A percentile compares a stretch with the other conserved stretches of the same genome.
phyloP scores from a whole-genome alignment of 106 monocot genomes.

The Allium fistulosum region DNA sequence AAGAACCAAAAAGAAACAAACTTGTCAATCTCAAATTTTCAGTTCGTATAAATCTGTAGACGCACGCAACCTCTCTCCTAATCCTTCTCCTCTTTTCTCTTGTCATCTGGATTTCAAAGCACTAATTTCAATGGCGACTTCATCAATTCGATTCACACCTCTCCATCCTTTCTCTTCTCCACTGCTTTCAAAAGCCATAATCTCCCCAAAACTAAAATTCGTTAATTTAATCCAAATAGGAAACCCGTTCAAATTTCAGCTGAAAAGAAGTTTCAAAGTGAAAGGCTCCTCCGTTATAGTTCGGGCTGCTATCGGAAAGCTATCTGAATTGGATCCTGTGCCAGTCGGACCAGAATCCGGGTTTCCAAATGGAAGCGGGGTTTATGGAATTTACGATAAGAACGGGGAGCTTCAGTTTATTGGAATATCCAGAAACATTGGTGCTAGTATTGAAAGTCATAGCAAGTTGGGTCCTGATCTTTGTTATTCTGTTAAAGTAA shows the following conservation, averaged over 20 bases:
- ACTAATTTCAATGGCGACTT: background rate
- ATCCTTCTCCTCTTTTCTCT: background rate
- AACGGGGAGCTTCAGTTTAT: conserved; percentile 84
- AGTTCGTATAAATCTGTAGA: background rate
- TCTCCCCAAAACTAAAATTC: background rate
- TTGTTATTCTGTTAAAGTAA: conserved; percentile 77
- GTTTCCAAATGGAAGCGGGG: conserved; percentile 52
- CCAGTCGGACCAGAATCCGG: conserved; percentile 19
- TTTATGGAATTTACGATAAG: conserved; percentile 80
- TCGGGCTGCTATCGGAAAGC: conserved; percentile 26
- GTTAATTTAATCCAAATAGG: background rate
- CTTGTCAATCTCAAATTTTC: too few species aligned
- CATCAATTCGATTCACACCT: background rate
- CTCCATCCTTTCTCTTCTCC: background rate
- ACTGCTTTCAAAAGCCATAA: background rate
- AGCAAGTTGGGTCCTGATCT: conserved; percentile 55
- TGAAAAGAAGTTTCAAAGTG: background rate
- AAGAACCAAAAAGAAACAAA: background rate
- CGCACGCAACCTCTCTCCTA: background rate
- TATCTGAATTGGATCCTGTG: conserved; percentile 60
- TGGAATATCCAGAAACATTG: conserved; percentile 73
- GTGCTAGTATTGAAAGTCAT: conserved; percentile 51
- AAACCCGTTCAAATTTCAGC: conserved; percentile 1
- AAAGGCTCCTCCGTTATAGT: background rate
- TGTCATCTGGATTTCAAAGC: background rate